Evolutionary conservation across 176 grass and related monocot species (phyloP).

Genomic region (Carex kokanica): DNA sequence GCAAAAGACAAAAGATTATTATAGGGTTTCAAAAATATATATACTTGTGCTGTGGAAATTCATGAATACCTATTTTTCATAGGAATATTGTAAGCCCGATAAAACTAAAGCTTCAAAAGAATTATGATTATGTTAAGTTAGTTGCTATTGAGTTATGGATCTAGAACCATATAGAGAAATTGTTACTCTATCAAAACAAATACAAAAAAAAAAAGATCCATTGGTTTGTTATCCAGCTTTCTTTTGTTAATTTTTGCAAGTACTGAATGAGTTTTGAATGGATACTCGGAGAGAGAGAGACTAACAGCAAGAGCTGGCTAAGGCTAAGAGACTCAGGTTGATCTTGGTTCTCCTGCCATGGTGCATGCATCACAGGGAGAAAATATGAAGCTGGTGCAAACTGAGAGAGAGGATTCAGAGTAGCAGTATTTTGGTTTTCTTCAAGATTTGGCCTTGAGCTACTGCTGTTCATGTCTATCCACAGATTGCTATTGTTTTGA

Average conservation of each 20-base stretch:
- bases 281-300: slow-evolving; percentile 21
- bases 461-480: slow-evolving; percentile 39
- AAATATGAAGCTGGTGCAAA: slow-evolving; percentile 53
- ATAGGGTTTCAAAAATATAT: not conserved
- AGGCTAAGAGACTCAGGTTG: slow-evolving; percentile 78
- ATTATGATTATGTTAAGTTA: not conserved
- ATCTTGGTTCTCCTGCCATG: slow-evolving; percentile 36
- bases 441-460: slow-evolving; percentile 44
- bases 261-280: not conserved
- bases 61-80: not conserved
- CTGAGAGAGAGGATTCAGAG: slow-evolving; percentile 43
- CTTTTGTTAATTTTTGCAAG: not conserved
- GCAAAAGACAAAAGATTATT: not conserved
- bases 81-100: not conserved
- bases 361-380: slow-evolving; percentile 43
- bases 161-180: not conserved
- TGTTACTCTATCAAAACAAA: not conserved
- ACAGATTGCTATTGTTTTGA: slow-evolving; percentile 25
- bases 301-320: slow-evolving; percentile 79
- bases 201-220: not conserved
- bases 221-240: not conserved
- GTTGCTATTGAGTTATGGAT: not conserved
- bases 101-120: not conserved
- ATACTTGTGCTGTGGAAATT: not conserved
- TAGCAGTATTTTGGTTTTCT: slow-evolving; percentile 39